A percentile compares a stretch with the other conserved stretches of the same genome.
phyloP scores from a whole-genome alignment of 2,329 filamentous ascomycete species.

The Talaromyces verruculosus region DNA sequence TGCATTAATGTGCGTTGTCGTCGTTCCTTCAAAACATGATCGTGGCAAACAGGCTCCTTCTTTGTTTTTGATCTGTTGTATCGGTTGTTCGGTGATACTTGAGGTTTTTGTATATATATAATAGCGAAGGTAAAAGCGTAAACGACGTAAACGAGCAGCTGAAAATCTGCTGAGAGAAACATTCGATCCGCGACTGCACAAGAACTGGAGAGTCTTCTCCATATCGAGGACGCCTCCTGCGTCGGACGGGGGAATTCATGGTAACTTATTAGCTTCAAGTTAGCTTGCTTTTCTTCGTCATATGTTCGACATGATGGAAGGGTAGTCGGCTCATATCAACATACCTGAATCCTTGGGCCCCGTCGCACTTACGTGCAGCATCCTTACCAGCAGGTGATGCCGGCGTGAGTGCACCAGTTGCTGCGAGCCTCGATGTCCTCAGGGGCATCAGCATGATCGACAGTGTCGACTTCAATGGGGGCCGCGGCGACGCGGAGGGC shows the following conservation, averaged over 20 bases:
- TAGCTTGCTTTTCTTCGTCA: neutral
- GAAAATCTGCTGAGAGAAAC: neutral
- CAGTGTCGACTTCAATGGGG: neutral
- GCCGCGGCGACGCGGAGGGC: constrained; percentile 10
- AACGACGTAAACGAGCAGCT: neutral
- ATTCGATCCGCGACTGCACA: neutral
- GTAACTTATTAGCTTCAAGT: neutral
- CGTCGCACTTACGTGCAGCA: neutral
- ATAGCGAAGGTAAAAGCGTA: neutral
- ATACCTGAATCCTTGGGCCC: neutral
- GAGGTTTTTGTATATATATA: neutral
- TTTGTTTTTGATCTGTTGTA: neutral
- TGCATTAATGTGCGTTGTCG: neutral
- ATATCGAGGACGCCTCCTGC: neutral
- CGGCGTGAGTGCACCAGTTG: neutral
- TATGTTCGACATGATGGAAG: neutral
- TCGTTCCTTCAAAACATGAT: neutral
- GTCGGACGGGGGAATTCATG: neutral
- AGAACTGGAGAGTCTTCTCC: neutral
- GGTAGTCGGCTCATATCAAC: neutral
- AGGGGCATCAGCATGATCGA: neutral
- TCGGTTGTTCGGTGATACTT: neutral
- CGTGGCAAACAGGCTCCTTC: neutral
- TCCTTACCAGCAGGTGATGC: neutral
- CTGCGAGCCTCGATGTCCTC: neutral